Conservation (phyloP, 2,329 filamentous ascomycete genomes). For the Didymella pinodella region DNA sequence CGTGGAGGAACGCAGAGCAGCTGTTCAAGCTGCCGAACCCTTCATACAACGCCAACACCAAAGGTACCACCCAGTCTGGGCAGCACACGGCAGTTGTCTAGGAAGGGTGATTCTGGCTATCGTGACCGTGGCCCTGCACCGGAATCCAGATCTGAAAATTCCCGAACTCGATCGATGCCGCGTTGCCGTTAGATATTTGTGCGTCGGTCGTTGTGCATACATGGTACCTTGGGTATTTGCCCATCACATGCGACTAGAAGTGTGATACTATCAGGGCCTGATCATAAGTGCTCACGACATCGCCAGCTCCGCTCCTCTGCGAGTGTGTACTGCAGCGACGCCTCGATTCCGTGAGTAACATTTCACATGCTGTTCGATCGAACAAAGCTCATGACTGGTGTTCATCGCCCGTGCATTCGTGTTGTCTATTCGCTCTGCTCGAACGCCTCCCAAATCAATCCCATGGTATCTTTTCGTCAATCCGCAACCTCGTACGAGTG, state of each 20-base stretch:
- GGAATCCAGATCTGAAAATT: background rate
- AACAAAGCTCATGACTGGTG: no score
- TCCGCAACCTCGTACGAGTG: conserved; percentile 6
- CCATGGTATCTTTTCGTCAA: conserved; percentile 36
- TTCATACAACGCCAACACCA: conserved; percentile 5
- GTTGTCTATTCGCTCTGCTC: conserved; percentile 24
- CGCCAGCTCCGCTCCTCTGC: no score
- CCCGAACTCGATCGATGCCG: background rate
- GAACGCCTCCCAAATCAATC: conserved; percentile 30
- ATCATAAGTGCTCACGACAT: no score
- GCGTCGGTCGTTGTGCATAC: no score
- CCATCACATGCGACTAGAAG: no score
- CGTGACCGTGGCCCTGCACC: background rate
- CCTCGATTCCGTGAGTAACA: no score
- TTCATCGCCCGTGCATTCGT: conserved; percentile 32
- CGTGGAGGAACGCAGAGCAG: conserved; percentile 60
- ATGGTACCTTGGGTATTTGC: no score
- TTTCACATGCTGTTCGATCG: no score
- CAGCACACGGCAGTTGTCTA: conserved; percentile 8
- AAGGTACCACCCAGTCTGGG: conserved; percentile 1
- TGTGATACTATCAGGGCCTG: no score
- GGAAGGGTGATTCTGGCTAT: background rate
- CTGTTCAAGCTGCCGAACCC: conserved; percentile 28
- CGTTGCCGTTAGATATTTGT: background rate
- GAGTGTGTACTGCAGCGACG: no score